Percentiles rank a stretch among this genome's conserved stretches.
These are phyloP conservation scores for Teunomyces tritomae DNA, from an alignment of 805 yeast genomes.

Conservation along the genomic window DNA sequence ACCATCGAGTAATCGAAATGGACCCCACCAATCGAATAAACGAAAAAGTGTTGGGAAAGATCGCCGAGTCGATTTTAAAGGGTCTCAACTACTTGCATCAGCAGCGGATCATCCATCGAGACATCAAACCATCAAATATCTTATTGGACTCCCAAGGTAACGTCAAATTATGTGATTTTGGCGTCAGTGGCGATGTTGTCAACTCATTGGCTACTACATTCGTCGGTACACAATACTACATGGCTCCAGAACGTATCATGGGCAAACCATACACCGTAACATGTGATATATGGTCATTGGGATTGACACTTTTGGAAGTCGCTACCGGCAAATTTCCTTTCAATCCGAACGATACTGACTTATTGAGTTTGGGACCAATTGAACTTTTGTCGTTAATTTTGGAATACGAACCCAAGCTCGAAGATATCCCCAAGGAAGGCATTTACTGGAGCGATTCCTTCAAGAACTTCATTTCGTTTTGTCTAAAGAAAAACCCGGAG, in stretches of 20 bases:
- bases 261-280: constrained; percentile 95
- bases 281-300: constrained; percentile 95
- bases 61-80: constrained; percentile 79
- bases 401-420: constrained; percentile 75
- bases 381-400: constrained; percentile 80
- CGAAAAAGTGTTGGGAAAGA: constrained; percentile 87
- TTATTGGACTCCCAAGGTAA: constrained; percentile 72
- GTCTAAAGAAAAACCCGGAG: constrained; percentile 74
- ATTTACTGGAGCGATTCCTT: constrained; percentile 82
- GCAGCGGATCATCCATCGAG: constrained; percentile 87
- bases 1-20: constrained; percentile 65
- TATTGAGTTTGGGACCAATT: constrained; percentile 58
- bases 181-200: constrained; percentile 96
- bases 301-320: constrained; percentile 86
- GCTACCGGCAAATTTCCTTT: constrained; percentile 92
- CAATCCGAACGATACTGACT: constrained; percentile 32
- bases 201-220: constrained; percentile 94
- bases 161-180: constrained; percentile 94
- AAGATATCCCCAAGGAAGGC: constrained; percentile 72
- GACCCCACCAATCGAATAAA: constrained; percentile 79
- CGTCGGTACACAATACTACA: constrained; percentile 95
- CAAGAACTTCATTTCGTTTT: constrained; percentile 75
- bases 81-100: constrained; percentile 89
- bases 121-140: constrained; percentile 94
- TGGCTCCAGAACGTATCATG: constrained; percentile 98